phyloP scores from a whole-genome alignment of 2,329 filamentous ascomycete species.

The Penicillium sp. region DNA sequence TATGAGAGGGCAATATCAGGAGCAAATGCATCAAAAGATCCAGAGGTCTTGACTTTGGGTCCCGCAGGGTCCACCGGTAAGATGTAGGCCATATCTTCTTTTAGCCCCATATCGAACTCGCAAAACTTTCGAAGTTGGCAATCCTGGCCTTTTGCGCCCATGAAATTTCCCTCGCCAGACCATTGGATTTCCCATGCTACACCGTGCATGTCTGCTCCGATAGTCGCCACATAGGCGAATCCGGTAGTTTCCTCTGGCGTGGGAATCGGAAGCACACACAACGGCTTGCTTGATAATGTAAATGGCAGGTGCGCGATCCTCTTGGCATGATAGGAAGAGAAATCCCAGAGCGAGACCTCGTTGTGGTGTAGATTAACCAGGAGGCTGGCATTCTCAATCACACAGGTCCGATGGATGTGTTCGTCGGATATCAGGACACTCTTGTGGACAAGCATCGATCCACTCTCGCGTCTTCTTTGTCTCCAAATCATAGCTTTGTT shows the following conservation, averaged over 20 bases:
- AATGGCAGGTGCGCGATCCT: constrained; percentile 58
- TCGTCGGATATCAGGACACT: constrained; percentile 63
- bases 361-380: constrained; percentile 73
- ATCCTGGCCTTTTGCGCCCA: constrained; percentile 31
- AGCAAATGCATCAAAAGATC: constrained; percentile 79
- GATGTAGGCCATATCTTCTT: constrained; percentile 54
- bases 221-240: constrained; percentile 67
- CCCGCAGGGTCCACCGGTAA: constrained; percentile 84
- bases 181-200: constrained; percentile 74
- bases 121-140: constrained; percentile 61
- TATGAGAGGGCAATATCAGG: constrained; percentile 83
- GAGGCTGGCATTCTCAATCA: constrained; percentile 71
- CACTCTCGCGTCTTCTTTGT: constrained; percentile 52
- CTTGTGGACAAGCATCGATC: constrained; percentile 58
- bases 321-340: constrained; percentile 54
- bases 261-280: constrained; percentile 72
- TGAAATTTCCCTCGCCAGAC: constrained; percentile 40
- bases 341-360: constrained; percentile 73
- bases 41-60: constrained; percentile 62
- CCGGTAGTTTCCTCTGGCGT: constrained; percentile 54
- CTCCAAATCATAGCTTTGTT: constrained; percentile 82
- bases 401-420: constrained; percentile 73
- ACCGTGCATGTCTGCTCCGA: constrained; percentile 71
- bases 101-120: constrained; percentile 59
- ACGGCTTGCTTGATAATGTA: constrained; percentile 60